Base-by-base conservation (phyloP, 1,139 yeast species). In the Debaryomyces fabryi region DNA sequence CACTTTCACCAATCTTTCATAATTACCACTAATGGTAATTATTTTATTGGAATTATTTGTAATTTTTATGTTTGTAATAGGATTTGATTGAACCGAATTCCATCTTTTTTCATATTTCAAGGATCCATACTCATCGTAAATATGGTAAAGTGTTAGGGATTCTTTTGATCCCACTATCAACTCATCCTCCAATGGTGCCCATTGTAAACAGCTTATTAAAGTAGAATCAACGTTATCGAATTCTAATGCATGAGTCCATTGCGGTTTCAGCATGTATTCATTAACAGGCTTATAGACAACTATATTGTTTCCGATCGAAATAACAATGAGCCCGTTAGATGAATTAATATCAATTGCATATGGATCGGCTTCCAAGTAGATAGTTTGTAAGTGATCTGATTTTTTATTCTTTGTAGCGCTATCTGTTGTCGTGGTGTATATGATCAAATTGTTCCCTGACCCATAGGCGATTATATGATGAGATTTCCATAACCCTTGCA, bases 361-460 rank as follows among this genome's bases (percentile, higher is more conserved):
- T 6, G 95, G 86, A 60, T 90, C 96, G 1, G 71, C 55, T 6
- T 81, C 83, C 20, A 90, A 71, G 57, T 88, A 88, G 1, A 91
- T 71, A 0, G 97, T 91, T 62, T 92, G 98, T 20, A 91, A 68
- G 54, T 86, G 61, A 32, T 57, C 52, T 69, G 33, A 68, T 67
- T 20, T 50, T 21, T 35, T 16, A n/a, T 34, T 33, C 42, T 42
- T 41, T 21, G 38, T 20, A 13, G 15, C 12, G 4, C 24, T 10
- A 15, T 47, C 44, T 13, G 54, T 45, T 12, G 65, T 59, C 29
- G 59, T 56, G 35, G 65, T 59, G 33, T 63, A 60, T 13, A 91
- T 77, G 40, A 91, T 86, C 56, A 92, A 69, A 63, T 90, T 91
- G 67, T 91, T 90, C 1, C 97, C 97, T 1, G 97, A 88, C 47